Evolutionary conservation across 2,329 filamentous ascomycete genomes (phyloP).

Genomic region (Ilyonectria mors-panacis): DNA sequence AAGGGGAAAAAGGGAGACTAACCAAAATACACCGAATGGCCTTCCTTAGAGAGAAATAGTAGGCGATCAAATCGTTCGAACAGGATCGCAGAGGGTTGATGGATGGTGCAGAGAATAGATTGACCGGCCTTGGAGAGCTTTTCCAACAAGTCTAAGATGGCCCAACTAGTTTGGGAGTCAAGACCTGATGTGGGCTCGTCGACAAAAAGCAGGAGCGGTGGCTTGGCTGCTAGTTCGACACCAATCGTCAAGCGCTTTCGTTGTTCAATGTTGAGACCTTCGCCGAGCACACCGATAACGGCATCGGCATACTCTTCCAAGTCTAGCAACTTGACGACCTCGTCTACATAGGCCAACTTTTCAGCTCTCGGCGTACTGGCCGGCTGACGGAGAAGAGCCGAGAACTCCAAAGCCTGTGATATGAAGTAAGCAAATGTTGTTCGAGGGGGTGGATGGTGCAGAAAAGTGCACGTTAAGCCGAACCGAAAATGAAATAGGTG

Average conservation of each 20-base stretch:
- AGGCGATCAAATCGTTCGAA: conserved; percentile 67
- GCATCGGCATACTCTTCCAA: conserved; percentile 69
- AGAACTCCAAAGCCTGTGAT: conserved; percentile 52
- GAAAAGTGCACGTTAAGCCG: not conserved
- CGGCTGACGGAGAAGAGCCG: conserved; percentile 60
- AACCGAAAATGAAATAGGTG: not conserved
- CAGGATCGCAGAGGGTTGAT: conserved; percentile 58
- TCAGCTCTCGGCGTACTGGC: conserved; percentile 58
- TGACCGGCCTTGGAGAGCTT: conserved; percentile 69
- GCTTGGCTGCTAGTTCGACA: conserved; percentile 58
- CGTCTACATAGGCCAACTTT: conserved; percentile 65
- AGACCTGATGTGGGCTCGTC: conserved; percentile 69
- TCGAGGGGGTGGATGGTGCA: not conserved
- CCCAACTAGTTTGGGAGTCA: conserved; percentile 74
- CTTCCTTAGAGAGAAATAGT: conserved; percentile 56
- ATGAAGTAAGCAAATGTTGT: not conserved
- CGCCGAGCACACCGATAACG: conserved; percentile 60
- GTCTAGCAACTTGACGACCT: conserved; percentile 66
- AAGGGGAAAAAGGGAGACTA: conserved; percentile 59
- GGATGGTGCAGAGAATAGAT: conserved; percentile 64
- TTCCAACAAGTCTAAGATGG: conserved; percentile 77
- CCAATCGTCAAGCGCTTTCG: conserved; percentile 66
- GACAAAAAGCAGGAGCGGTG: conserved; percentile 63
- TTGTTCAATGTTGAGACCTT: conserved; percentile 63
- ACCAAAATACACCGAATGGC: conserved; percentile 36